Base-by-base conservation (phyloP, 257 asterid species). In the Penstemon davidsonii region DNA sequence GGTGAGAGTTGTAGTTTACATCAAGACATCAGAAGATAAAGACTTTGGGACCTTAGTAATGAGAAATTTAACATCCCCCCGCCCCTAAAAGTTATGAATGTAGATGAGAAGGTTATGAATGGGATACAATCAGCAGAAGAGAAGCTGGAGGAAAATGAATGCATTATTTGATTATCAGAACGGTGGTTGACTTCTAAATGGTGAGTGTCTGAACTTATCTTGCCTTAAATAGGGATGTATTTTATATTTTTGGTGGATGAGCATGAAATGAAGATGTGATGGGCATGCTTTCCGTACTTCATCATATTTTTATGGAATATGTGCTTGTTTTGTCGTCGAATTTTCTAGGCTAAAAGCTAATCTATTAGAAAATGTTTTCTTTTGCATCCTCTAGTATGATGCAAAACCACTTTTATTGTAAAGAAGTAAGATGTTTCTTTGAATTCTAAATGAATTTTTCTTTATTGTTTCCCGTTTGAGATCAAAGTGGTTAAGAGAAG, bases 81-180 rank as follows among this genome's bases (percentile, higher is more conserved):
- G 39, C 45, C 37, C 0, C 50, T 37, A 5, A 25, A 56, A 10
- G 6, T 41, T 41, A 13, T 0, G 12, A n/a, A 33, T 82, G 63
- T 76, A 86, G 93, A 84, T 68, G 70, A 72, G 69, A 79, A 80
- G 64, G 43, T 36, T 25, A 70, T 69, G 50, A 86, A 83, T 62
- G 84, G 82, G 62, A 76, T 74, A 52, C 76, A 73, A 56, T 78
- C 69, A 51, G 74, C 55, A 65, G 79, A 62, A 67, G 80, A 71
- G 8, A 70, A 72, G 56, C 12, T 63, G 71, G 73, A 73, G 81
- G 76, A 81, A 37, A 79, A 65, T 51, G 82, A 71, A 64, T 66
- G 78, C 72, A 42, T 19, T 76, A 84, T 74, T 79, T 73, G 33
- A 75, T 71, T 71, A 84, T 80, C 51, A 53, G 69, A 75, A 82